Evolutionary conservation across 2,329 filamentous ascomycete species (phyloP), one percentile per base, ranked within the genome.

Genomic region (Celoporthe dispersa): DNA sequence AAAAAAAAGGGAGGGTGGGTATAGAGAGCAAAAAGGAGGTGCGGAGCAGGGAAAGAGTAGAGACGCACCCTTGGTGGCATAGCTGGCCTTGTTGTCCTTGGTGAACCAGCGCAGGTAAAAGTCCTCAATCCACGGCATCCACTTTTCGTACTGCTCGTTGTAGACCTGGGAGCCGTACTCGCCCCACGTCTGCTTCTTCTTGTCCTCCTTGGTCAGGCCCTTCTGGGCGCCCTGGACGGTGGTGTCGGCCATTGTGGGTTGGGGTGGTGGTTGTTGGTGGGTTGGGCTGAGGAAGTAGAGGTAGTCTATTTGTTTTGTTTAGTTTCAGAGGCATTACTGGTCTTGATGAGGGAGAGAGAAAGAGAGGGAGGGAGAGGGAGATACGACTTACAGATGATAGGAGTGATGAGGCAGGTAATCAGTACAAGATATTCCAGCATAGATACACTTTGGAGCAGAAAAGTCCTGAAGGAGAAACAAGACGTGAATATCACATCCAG

Each of bases 91-190:
- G 84, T 94, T 94, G 77, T 93, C 90, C 73, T 90, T 91, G 75
- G 90, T 92, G 79, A 93, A 93, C 84, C 88, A 93, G 66, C 85
- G 84, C 37, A 94, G 85, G 78, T 92, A 92, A 70, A 88, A 79
- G 78, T 94, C 91, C 79, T 94, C 91, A 69, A 93, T 82, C 91
- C 91, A 93, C 0, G 91, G 91, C 78, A 92, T 86, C 91, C 91
- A 94, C 75, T 81, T 85, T 77, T 93, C 90, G 80, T 93, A 93
- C 79, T 93, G 89, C 68, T 86, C 81, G 81, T 92, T 90, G 84
- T 93, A 93, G 65, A 86, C 88, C 69, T 89, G 80, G 77, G 85
- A 88, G 25, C 69, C 71, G 64, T 69, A 72, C 55, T 71, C 61
- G 64, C 63, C 33, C 69, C 69, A 72, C 2, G 69, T 64, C 55